Evolutionary conservation across 129 eudicot species (phyloP).

Genomic region (Chrysanthemum seticuspe): DNA sequence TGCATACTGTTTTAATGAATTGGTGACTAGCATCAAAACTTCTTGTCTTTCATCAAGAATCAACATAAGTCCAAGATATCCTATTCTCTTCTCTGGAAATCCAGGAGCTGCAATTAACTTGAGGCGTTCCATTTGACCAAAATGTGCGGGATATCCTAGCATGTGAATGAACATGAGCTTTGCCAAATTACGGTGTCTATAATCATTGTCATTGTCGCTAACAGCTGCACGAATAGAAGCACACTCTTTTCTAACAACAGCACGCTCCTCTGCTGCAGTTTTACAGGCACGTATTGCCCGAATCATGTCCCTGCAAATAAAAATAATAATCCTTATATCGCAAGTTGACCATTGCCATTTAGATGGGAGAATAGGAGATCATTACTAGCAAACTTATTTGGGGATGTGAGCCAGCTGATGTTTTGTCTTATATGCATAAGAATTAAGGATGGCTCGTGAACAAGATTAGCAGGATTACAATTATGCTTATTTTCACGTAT

Average conservation of each 20-base stretch:
- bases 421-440: too few relatives aligned
- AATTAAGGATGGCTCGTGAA: conserved; percentile 73
- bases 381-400: conserved; percentile 79
- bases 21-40: conserved; percentile 97
- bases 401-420: too few relatives aligned
- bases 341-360: background rate
- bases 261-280: conserved; percentile 99
- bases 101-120: too few relatives aligned
- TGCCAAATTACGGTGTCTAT: conserved; percentile 40
- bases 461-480: background rate
- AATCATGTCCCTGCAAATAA: conserved; percentile 91
- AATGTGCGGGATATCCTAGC: too few relatives aligned
- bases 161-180: conserved; percentile 66
- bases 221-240: conserved; percentile 85
- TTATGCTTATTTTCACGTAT: too few relatives aligned
- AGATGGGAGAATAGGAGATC: too few relatives aligned
- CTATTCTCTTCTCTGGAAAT: too few relatives aligned
- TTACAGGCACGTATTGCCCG: conserved; percentile 99
- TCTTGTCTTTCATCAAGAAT: conserved; percentile 89
- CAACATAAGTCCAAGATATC: conserved; percentile 2
- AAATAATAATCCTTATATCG: background rate
- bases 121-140: too few relatives aligned
- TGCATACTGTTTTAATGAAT: conserved; percentile 94
- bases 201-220: conserved; percentile 32
- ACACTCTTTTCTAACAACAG: conserved; percentile 15